Evolutionary conservation across 495 filamentous ascomycete species (phyloP).

Genomic region (Penicillium lagena): DNA sequence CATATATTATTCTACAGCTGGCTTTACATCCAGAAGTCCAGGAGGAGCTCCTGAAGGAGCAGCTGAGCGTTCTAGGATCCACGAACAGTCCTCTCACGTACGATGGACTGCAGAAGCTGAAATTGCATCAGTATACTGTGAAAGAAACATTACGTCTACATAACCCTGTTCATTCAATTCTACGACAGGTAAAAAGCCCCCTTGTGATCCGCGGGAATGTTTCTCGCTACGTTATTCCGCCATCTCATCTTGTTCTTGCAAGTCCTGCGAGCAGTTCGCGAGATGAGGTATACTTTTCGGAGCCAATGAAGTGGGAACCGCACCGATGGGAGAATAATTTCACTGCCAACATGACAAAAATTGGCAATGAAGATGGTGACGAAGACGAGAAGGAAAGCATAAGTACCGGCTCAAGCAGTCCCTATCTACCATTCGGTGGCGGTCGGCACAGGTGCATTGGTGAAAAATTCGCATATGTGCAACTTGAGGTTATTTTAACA

Average conservation of each 20-base stretch:
- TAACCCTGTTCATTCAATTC: conserved; percentile 56
- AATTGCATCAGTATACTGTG: conserved; percentile 49
- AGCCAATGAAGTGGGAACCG: conserved; percentile 44
- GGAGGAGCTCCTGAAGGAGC: conserved; percentile 54
- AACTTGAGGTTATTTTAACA: no score
- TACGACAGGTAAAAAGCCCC: conserved; percentile 55
- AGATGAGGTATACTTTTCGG: conserved; percentile 35
- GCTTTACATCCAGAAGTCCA: conserved; percentile 48
- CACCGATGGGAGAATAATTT: conserved; percentile 54
- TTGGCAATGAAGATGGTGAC: no score
- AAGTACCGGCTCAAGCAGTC: no score
- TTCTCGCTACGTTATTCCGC: conserved; percentile 40
- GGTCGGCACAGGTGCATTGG: no score
- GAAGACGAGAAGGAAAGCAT: no score
- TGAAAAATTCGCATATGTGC: no score
- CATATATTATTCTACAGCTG: conserved; percentile 56
- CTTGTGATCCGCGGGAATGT: conserved; percentile 45
- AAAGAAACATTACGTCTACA: conserved; percentile 58
- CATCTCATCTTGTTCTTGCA: conserved; percentile 41
- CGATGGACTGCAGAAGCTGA: conserved; percentile 46
- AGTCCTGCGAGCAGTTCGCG: conserved; percentile 43
- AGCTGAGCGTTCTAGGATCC: conserved; percentile 41
- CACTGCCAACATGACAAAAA: no score
- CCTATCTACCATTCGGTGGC: no score
- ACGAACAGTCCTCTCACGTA: conserved; percentile 47